Percentiles rank a stretch among this genome's conserved stretches.
These are phyloP conservation scores for Aspergillus viridinutans DNA, from an alignment of 2,329 filamentous ascomycete genomes.

Conservation along the genomic window DNA sequence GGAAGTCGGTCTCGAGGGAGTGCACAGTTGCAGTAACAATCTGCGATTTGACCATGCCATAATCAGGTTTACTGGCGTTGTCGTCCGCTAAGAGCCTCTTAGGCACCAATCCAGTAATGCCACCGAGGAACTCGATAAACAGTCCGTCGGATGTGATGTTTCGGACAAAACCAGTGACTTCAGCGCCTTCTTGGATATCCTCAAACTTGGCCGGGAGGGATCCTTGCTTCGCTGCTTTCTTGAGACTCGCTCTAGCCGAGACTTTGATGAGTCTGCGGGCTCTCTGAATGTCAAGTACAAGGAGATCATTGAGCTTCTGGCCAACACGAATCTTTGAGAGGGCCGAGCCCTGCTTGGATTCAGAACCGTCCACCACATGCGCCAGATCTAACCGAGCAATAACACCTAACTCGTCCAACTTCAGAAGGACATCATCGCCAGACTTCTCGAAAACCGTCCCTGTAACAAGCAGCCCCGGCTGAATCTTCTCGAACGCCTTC, in stretches of 20 bases:
- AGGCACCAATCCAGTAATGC: constrained; percentile 72
- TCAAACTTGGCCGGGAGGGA: constrained; percentile 68
- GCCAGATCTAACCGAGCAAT: constrained; percentile 72
- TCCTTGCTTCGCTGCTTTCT: constrained; percentile 69
- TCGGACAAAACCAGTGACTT: constrained; percentile 74
- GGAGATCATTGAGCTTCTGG: constrained; percentile 74
- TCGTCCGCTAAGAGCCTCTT: constrained; percentile 73
- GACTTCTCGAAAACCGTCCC: constrained; percentile 80
- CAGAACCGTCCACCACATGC: constrained; percentile 81
- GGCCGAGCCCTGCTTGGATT: constrained; percentile 69
- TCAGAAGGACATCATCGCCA: constrained; percentile 69
- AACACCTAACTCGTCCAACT: constrained; percentile 68
- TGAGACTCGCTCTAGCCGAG: constrained; percentile 76
- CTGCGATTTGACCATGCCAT: constrained; percentile 74
- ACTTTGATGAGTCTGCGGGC: constrained; percentile 70
- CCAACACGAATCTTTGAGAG: constrained; percentile 80
- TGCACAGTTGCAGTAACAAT: constrained; percentile 69
- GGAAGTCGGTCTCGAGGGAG: constrained; percentile 65
- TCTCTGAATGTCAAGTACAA: constrained; percentile 81
- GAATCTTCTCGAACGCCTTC: constrained; percentile 66
- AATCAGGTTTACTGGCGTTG: constrained; percentile 63
- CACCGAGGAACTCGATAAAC: constrained; percentile 83
- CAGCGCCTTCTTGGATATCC: constrained; percentile 64
- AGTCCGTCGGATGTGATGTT: constrained; percentile 77
- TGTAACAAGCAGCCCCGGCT: constrained; percentile 68